Base-by-base conservation (phyloP, 768 basidiomycete species). In the Rhodocollybia butyracea region DNA sequence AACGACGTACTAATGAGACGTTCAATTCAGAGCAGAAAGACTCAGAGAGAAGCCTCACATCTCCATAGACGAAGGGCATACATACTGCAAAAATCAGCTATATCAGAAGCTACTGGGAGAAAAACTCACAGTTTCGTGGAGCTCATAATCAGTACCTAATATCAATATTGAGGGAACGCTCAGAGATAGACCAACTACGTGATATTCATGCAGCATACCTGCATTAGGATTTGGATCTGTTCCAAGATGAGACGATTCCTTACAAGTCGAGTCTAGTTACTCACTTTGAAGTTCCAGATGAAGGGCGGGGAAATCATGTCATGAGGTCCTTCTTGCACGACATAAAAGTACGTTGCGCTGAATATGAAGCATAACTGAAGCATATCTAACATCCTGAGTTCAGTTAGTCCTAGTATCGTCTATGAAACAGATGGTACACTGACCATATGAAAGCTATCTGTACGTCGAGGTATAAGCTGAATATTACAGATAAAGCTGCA, bases 281-380 rank as follows among this genome's bases (percentile, higher is more conserved):
- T 53, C 26, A 41, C 51, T 24, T 53, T 41, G 31, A 53, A 27
- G 24, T 40, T 53, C 51, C 51, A 53, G n/a, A 53, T n/a, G 39
- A 53, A 53, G 7, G 40, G 39, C 39, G 51, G 51, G 13, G 24
- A 51, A 11, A n/a, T 13, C 4, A 36, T 42, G 5, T 27, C 39
- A n/a, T n/a, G n/a, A n/a, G n/a, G n/a, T n/a, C 17, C 41, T 32
- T 53, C 26, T 27, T 43, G 39, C 5, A 51, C 50, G 21, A 43
- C 41, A 32, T 53, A 53, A 27, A 36, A 53, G 41, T 53, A 43
- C n/a, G 51, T 42, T 7, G 51, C 39, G 32, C 31, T 29, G 21
- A 53, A 53, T n/a, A 53, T 40, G 27, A 53, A 42, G 24, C 51
- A 53, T 10, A 53, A n/a, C 8, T 53, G 51, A 8, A 53, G 17